A percentile compares a stretch with the other conserved stretches of the same genome.
Evolutionary conservation across 208 protist species (phyloP).

Genomic region (Phytomonas sp.): DNA sequence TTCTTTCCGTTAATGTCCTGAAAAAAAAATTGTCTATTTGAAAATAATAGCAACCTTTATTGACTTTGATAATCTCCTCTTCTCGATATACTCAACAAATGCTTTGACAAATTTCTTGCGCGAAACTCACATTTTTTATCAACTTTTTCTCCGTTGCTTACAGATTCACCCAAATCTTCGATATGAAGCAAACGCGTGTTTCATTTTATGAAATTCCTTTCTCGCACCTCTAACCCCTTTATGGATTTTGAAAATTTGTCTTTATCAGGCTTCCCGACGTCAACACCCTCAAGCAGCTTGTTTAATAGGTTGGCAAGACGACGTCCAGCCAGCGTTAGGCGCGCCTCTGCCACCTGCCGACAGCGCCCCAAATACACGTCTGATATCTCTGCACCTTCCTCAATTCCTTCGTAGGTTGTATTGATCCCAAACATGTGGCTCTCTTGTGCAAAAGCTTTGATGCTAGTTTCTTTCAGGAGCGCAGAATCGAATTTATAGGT

Average conservation of each 20-base stretch:
- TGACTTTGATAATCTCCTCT: too few species aligned
- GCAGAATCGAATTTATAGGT: conserved; percentile 34
- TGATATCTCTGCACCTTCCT: conserved; percentile 16
- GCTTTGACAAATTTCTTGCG: too few species aligned
- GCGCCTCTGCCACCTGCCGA: conserved; percentile 30
- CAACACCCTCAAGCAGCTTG: conserved; percentile 25
- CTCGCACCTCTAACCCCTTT: neutral
- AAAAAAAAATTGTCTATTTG: neutral
- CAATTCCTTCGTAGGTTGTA: conserved; percentile 46
- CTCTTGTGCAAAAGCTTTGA: conserved; percentile 34
- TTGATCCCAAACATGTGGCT: conserved; percentile 59
- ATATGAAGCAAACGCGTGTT: neutral
- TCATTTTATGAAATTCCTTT: neutral
- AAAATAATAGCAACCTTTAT: too few species aligned
- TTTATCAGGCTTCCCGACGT: conserved; percentile 6
- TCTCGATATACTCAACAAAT: too few species aligned
- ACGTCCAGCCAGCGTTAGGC: conserved; percentile 55
- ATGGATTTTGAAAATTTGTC: neutral
- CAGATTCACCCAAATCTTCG: too few species aligned
- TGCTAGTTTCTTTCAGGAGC: conserved; percentile 17
- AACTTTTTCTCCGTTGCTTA: too few species aligned
- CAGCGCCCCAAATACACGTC: conserved; percentile 49
- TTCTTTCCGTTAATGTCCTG: too few species aligned
- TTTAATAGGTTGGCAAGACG: conserved; percentile 65
- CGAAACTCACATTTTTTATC: too few species aligned